Conservation (phyloP, 257 asterid species). For the Solanum chilense region DNA sequence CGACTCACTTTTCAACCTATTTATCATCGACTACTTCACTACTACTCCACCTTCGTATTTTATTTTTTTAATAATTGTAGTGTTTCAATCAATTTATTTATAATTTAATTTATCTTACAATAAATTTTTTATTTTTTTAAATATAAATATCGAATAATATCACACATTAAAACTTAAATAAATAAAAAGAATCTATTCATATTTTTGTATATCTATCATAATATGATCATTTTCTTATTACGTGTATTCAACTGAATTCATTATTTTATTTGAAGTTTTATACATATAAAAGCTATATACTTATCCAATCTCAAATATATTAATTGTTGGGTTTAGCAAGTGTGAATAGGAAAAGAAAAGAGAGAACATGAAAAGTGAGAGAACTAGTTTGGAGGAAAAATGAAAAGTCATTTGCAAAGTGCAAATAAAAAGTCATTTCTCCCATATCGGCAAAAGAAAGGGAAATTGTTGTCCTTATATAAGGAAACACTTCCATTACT, state of each 20-base stretch:
- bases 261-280: background rate
- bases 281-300: background rate
- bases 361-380: too few relatives aligned
- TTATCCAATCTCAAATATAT: background rate
- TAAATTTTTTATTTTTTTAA: accelerated
- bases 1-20: background rate
- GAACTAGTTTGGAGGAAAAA: too few relatives aligned
- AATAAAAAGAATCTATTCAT: background rate
- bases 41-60: background rate
- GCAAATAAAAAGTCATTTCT: too few relatives aligned
- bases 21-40: background rate
- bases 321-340: background rate
- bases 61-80: background rate
- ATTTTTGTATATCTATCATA: background rate
- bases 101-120: background rate
- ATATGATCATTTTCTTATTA: background rate
- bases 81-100: background rate
- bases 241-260: background rate
- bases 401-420: too few relatives aligned
- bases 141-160: background rate
- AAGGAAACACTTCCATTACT: too few relatives aligned
- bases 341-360: too few relatives aligned
- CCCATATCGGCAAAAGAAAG: too few relatives aligned
- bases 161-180: background rate
- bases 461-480: too few relatives aligned